These are phyloP conservation scores for Hymenoscyphus repandus DNA, from an alignment of 2,329 filamentous ascomycete genomes.

Conservation along the genomic window DNA sequence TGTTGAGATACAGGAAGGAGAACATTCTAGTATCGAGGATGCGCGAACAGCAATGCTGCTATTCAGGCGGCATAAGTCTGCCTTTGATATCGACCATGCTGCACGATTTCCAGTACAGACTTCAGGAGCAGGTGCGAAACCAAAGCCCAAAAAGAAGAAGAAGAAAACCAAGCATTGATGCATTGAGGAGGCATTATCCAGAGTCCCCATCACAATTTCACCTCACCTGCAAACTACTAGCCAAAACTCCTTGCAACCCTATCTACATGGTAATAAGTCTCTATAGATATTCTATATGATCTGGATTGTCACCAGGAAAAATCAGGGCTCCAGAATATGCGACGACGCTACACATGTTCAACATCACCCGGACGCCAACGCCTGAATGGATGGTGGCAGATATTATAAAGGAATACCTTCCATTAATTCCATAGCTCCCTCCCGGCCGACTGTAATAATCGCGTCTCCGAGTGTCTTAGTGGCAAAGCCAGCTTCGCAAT, in stretches of 20 bases:
- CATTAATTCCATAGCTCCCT: slow-evolving; percentile 56
- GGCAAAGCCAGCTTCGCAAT: slow-evolving; percentile 68
- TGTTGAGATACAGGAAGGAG: slow-evolving; percentile 57
- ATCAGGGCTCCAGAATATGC: slow-evolving; percentile 6
- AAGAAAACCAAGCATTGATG: slow-evolving; percentile 18
- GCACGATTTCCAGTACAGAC: slow-evolving; percentile 52
- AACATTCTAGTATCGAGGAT: slow-evolving; percentile 69
- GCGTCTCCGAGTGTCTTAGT: slow-evolving; percentile 69
- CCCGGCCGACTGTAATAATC: slow-evolving; percentile 59
- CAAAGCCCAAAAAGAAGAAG: slow-evolving; percentile 39
- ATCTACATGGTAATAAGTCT: not conserved
- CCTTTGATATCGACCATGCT: slow-evolving; percentile 76
- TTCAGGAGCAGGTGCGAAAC: slow-evolving; percentile 12
- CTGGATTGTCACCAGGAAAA: not conserved
- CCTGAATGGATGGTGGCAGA: not conserved
- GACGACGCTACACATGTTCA: not conserved
- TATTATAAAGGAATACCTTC: slow-evolving; percentile 60
- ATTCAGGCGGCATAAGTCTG: slow-evolving; percentile 76
- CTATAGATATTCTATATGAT: slow-evolving; percentile 8
- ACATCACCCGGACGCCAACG: slow-evolving; percentile 5
- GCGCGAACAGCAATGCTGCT: slow-evolving; percentile 86
- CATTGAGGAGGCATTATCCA: too few species aligned
- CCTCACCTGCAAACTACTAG: not conserved
- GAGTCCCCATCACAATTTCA: not conserved
- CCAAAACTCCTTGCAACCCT: too few species aligned